phyloP scores from a whole-genome alignment of 148 eudicot genomes.

The Amaranthus cruentus region DNA sequence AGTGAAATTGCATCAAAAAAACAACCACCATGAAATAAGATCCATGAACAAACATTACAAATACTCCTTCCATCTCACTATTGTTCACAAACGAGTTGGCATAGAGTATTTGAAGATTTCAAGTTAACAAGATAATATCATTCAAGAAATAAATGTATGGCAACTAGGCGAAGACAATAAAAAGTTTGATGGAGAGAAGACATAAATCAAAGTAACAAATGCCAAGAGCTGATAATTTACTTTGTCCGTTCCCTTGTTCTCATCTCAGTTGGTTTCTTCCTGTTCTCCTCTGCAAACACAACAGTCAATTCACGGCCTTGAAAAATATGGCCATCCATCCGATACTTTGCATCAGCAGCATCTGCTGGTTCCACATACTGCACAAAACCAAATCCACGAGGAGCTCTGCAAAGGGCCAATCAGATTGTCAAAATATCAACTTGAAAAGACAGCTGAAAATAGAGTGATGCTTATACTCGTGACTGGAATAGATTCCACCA shows the following conservation, averaged over 20 bases:
- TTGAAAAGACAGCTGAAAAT: neutral
- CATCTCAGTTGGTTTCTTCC: slow-evolving; percentile 88
- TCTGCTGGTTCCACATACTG: slow-evolving; percentile 83
- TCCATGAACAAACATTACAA: neutral
- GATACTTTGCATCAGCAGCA: slow-evolving; percentile 91
- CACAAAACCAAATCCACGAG: slow-evolving; percentile 97
- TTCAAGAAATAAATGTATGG: too few species aligned
- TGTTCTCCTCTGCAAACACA: slow-evolving; percentile 77
- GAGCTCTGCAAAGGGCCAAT: slow-evolving; percentile 37
- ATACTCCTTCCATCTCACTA: neutral
- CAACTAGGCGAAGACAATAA: too few species aligned
- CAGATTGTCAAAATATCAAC: slow-evolving; percentile 23
- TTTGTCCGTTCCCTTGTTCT: slow-evolving; percentile 57
- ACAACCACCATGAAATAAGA: neutral
- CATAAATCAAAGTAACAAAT: neutral
- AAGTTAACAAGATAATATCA: too few species aligned
- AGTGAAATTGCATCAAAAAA: neutral
- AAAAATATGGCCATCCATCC: slow-evolving; percentile 86
- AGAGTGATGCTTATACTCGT: slow-evolving; percentile 10
- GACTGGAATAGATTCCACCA: slow-evolving; percentile 19
- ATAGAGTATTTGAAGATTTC: too few species aligned
- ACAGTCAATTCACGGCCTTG: slow-evolving; percentile 65
- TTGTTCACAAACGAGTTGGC: too few species aligned
- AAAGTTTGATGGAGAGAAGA: too few species aligned
- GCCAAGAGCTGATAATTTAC: slow-evolving; percentile 16